A percentile compares a stretch with the other conserved stretches of the same genome.
Conservation (phyloP, 345 rosid species). For the Citrus unshiu region DNA sequence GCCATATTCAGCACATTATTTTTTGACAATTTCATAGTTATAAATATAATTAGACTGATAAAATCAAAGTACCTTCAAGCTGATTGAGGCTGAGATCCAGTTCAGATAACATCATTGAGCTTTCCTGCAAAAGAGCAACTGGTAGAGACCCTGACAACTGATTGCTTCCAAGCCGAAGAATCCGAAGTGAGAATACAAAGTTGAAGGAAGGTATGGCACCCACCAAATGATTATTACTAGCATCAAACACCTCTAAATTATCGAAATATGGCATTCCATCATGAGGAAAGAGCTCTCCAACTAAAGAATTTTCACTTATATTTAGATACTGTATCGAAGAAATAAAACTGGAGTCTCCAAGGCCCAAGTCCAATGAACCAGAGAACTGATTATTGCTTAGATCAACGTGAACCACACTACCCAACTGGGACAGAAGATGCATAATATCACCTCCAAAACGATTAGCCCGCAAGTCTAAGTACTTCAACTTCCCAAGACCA, state of each 20-base stretch:
- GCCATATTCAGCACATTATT: not conserved
- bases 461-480: constrained; percentile 63
- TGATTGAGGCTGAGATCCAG: constrained; percentile 81
- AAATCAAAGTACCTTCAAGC: constrained; percentile 56
- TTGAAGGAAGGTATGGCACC: constrained; percentile 72
- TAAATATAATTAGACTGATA: not conserved
- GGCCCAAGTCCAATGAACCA: constrained; percentile 75
- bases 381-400: constrained; percentile 67
- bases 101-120: constrained; percentile 73
- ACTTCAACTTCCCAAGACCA: constrained; percentile 45
- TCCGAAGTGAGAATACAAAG: constrained; percentile 69
- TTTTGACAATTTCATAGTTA: not conserved
- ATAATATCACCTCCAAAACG: constrained; percentile 67
- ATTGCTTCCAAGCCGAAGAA: constrained; percentile 69
- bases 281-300: constrained; percentile 66
- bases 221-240: constrained; percentile 59
- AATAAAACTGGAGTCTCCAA: constrained; percentile 57
- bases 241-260: constrained; percentile 88
- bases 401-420: constrained; percentile 46
- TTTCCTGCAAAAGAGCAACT: constrained; percentile 62
- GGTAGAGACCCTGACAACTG: constrained; percentile 65
- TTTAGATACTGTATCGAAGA: constrained; percentile 60
- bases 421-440: constrained; percentile 54
- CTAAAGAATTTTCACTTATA: constrained; percentile 56
- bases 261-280: constrained; percentile 83